Evolutionary conservation across 768 basidiomycete genomes (phyloP).

Genomic region (Neoboletus subvelutipes): DNA sequence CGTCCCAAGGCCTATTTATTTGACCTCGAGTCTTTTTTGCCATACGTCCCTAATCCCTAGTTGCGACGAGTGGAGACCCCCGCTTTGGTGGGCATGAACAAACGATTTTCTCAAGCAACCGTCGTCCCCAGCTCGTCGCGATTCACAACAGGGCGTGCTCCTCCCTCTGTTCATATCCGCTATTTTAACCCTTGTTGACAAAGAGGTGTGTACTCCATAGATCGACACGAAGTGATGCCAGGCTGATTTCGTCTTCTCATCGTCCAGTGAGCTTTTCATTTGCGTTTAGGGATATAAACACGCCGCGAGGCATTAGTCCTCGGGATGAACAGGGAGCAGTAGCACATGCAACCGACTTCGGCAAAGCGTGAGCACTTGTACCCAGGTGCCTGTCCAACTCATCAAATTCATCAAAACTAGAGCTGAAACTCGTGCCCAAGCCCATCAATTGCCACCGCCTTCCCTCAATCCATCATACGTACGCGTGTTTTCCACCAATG

Average conservation of each 20-base stretch:
- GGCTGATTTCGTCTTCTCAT: neutral
- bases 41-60: constrained; percentile 1
- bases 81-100: neutral
- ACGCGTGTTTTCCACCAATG: neutral
- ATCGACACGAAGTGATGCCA: constrained; percentile 1
- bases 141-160: neutral
- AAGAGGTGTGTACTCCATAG: neutral
- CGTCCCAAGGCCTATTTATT: neutral
- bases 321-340: neutral
- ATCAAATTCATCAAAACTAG: neutral
- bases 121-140: neutral
- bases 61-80: neutral
- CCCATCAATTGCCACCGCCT: neutral
- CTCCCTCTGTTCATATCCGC: neutral
- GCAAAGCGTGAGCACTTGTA: neutral
- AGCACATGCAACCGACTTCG: neutral
- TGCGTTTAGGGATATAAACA: neutral
- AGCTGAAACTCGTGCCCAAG: neutral
- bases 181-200: neutral
- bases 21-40: constrained; percentile 28
- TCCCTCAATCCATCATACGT: neutral
- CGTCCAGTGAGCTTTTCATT: neutral
- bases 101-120: neutral
- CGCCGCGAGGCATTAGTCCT: neutral
- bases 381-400: neutral